Evolutionary conservation across 305 asterid species (phyloP), one percentile per base, ranked within the genome.

Genomic region (Solanum aculeatissimum): DNA sequence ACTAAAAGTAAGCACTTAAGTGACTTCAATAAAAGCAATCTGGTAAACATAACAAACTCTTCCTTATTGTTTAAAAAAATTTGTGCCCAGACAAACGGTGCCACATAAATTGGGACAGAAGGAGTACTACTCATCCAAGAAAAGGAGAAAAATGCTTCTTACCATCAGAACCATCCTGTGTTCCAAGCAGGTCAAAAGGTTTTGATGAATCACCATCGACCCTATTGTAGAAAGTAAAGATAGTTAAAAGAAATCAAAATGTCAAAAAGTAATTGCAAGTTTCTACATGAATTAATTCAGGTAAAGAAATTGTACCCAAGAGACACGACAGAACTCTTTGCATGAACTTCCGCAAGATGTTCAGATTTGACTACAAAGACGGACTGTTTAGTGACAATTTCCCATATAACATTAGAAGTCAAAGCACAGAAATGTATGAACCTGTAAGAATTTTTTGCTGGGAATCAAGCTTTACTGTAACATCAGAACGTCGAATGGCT

Each of bases 401-500:
- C 43, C 38, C 69, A 57, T 8, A 23, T 29, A 43, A 63, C 19
- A 82, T 68, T 45, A 80, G 63, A 80, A 65, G 21, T n/a, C 43
- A 66, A 86, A 69, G 42, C 66, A 83, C 85, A 81, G 25, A 54
- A 16, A 60, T 3, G 78, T 83, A 78, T 90, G 83, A 85, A 95
- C 99, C 99, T 83, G 97, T 93, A 70, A 97, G 93, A 89, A 95
- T 94, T 88, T 89, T 95, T 80, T 95, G 98, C 97, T 93, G 92
- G 65, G 99, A 97, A 89, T 95, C 99, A 87, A 97, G 93, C 92
- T 94, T 95, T 88, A 97, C 99, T 35, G 99, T 95, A 70, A 95
- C 91, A 86, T 94, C 98, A 89, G 98, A 87, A 66, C 97, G 95
- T 49, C 99, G 98, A 71, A 97, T 89, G 84, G 99, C 98, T 91